A percentile compares a stretch with the other conserved stretches of the same genome.
phyloP scores from a whole-genome alignment of 257 asterid species.

The Cynanchum wilfordii region DNA sequence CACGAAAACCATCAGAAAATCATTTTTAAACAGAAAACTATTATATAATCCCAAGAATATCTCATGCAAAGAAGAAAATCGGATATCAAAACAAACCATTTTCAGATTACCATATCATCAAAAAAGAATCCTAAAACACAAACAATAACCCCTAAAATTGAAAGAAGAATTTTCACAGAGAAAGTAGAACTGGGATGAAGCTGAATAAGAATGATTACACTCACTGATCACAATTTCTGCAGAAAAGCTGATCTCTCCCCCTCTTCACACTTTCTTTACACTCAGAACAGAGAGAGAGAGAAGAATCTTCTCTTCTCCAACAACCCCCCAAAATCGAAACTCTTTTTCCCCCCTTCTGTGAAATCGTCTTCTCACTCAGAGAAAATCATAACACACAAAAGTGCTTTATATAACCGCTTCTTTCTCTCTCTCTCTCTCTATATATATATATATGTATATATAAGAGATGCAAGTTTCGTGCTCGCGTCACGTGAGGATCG shows the following conservation, averaged over 20 bases:
- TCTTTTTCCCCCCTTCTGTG: slow-evolving; percentile 6
- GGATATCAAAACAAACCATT: background rate
- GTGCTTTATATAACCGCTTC: background rate
- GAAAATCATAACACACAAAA: background rate
- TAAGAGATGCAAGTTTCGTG: background rate
- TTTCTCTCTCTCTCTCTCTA: background rate
- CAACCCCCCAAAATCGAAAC: slow-evolving; percentile 24
- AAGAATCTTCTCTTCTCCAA: slow-evolving; percentile 17
- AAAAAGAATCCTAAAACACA: background rate
- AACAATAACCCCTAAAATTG: background rate
- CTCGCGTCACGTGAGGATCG: slow-evolving; percentile 26
- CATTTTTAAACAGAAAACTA: background rate
- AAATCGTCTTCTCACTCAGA: slow-evolving; percentile 10
- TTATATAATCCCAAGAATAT: background rate
- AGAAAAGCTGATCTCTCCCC: background rate
- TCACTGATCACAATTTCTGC: slow-evolving; percentile 3
- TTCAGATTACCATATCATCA: background rate
- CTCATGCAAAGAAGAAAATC: background rate
- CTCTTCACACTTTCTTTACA: background rate
- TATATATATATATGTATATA: too few species aligned
- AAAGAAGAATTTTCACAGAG: background rate
- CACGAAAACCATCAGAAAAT: background rate
- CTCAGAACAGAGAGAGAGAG: background rate
- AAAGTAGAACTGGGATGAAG: background rate
- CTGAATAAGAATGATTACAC: slow-evolving; percentile 1